Evolutionary conservation across 148 eudicot genomes (phyloP).

Genomic region (Bassia scoparia): DNA sequence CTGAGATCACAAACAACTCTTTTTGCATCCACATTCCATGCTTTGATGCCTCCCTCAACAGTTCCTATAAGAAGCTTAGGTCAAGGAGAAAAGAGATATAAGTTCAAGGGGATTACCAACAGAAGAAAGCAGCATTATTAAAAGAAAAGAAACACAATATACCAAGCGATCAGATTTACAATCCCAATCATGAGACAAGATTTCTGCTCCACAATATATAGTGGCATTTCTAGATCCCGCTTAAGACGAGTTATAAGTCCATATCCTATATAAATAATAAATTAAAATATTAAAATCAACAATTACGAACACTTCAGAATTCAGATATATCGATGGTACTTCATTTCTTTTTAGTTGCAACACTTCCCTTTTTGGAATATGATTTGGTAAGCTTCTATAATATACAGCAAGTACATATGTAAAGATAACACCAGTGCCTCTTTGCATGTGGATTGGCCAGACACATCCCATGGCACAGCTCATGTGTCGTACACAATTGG

Average conservation of each 20-base stretch:
- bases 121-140: neutral
- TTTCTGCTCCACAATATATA: constrained; percentile 93
- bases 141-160: constrained; percentile 11
- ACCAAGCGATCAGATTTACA: constrained; percentile 96
- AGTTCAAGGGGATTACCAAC: constrained; percentile 20
- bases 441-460: neutral
- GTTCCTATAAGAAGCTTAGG: constrained; percentile 97
- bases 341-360: too few species aligned
- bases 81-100: constrained; percentile 29
- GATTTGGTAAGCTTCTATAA: constrained; percentile 34
- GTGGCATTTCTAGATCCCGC: constrained; percentile 92
- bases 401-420: neutral
- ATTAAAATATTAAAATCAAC: neutral
- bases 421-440: neutral
- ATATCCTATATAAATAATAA: constrained; percentile 58
- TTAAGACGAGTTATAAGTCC: constrained; percentile 84
- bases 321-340: too few species aligned
- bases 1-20: constrained; percentile 95
- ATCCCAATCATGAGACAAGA: constrained; percentile 98
- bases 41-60: constrained; percentile 94
- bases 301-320: neutral
- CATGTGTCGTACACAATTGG: neutral
- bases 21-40: constrained; percentile 99
- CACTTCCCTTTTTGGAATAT: too few species aligned
- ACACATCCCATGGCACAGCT: too few species aligned